These are phyloP conservation scores for Fusarium sp. DNA, from an alignment of 2,329 filamentous ascomycete species.

Conservation along the genomic window DNA sequence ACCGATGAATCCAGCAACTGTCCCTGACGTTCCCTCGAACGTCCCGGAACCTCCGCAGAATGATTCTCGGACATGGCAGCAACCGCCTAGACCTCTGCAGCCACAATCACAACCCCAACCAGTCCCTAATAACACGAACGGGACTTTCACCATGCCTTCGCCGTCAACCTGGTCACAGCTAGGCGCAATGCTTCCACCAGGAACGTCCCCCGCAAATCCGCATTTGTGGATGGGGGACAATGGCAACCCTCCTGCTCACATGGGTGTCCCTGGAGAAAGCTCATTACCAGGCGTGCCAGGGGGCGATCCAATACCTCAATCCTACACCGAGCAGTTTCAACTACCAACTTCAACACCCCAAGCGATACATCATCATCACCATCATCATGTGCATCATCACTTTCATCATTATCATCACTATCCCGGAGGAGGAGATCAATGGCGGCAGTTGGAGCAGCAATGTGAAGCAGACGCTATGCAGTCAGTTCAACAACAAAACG, in stretches of 20 bases:
- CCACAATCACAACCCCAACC: neutral
- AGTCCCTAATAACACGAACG: neutral
- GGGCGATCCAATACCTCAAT: constrained; percentile 9
- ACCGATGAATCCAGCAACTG: neutral
- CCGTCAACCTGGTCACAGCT: constrained; percentile 33
- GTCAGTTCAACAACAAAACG: constrained; percentile 16
- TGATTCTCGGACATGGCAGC: constrained; percentile 9
- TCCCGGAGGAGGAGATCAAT: constrained; percentile 22
- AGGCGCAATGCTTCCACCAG: constrained; percentile 25
- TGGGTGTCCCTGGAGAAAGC: constrained; percentile 17
- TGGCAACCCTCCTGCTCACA: constrained; percentile 6
- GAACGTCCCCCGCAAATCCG: constrained; percentile 13
- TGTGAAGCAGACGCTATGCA: constrained; percentile 37
- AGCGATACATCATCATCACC: constrained; percentile 32
- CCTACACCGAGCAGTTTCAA: constrained; percentile 31
- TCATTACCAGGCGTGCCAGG: neutral
- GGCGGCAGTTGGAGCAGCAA: constrained; percentile 33
- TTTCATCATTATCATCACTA: constrained; percentile 41
- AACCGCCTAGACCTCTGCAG: constrained; percentile 1
- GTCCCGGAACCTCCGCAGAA: neutral
- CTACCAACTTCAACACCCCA: constrained; percentile 21
- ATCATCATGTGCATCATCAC: constrained; percentile 39
- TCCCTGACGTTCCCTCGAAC: constrained; percentile 1
- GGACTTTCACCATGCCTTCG: constrained; percentile 16
- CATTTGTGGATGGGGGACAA: constrained; percentile 31